These are phyloP conservation scores for Diaporthe sp. DNA, from an alignment of 2,329 filamentous ascomycete species.

Conservation along the genomic window DNA sequence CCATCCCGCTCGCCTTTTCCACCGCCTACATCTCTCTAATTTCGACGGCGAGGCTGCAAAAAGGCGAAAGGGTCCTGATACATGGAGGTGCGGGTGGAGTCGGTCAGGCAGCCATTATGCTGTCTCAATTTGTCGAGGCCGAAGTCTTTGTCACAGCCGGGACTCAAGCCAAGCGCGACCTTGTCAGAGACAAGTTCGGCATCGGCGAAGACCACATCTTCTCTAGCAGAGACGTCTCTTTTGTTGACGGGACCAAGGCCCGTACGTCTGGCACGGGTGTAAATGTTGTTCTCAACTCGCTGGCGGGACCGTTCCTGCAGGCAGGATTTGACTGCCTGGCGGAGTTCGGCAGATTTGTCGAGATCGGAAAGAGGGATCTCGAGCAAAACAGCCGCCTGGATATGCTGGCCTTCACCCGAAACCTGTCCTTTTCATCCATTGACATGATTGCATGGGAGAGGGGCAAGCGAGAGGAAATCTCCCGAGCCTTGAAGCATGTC, in stretches of 20 bases:
- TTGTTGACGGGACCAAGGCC: slow-evolving; percentile 45
- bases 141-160: slow-evolving; percentile 52
- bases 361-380: slow-evolving; percentile 52
- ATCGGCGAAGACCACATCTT: slow-evolving; percentile 51
- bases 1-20: slow-evolving; percentile 48
- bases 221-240: slow-evolving; percentile 46
- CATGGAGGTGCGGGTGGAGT: slow-evolving; percentile 47
- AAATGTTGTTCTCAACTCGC: slow-evolving; percentile 45
- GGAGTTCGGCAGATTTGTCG: slow-evolving; percentile 51
- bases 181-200: slow-evolving; percentile 46
- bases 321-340: slow-evolving; percentile 52
- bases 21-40: slow-evolving; percentile 51
- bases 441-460: slow-evolving; percentile 48
- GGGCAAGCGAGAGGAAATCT: neutral
- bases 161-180: slow-evolving; percentile 46
- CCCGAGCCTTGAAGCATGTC: slow-evolving; percentile 22
- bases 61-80: slow-evolving; percentile 45
- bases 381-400: slow-evolving; percentile 52
- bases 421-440: slow-evolving; percentile 53
- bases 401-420: slow-evolving; percentile 59
- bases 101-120: slow-evolving; percentile 19
- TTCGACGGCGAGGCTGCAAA: slow-evolving; percentile 45
- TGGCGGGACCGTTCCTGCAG: slow-evolving; percentile 47
- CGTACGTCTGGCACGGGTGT: slow-evolving; percentile 46
- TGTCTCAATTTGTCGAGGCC: slow-evolving; percentile 43